Evolutionary conservation across 129 eudicot species (phyloP).

Genomic region (Pseudognaphalium luteoalbum): DNA sequence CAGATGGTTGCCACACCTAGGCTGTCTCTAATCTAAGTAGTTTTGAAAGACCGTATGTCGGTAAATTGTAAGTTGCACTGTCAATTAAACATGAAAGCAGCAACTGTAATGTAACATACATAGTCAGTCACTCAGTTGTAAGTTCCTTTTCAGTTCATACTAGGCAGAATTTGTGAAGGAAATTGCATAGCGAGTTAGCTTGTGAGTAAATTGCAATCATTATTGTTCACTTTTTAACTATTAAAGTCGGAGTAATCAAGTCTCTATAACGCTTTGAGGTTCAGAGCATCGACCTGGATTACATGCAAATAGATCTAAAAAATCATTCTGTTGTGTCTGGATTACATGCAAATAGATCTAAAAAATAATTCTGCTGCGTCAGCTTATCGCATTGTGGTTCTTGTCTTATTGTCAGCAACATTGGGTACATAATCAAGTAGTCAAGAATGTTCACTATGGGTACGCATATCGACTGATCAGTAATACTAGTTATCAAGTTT

Average conservation of each 20-base stretch:
- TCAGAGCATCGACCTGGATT: neutral
- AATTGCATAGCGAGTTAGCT: neutral
- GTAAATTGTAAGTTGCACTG: neutral
- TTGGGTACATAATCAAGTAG: too few species aligned
- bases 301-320: neutral
- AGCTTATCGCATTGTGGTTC: neutral
- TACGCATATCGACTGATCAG: too few species aligned
- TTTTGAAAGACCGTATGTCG: too few species aligned
- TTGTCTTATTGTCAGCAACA: too few species aligned
- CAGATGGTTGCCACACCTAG: too few species aligned
- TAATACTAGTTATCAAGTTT: too few species aligned
- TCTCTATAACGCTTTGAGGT: neutral
- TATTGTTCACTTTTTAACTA: neutral
- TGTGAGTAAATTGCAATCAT: neutral
- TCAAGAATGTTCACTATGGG: neutral
- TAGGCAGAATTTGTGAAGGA: too few species aligned
- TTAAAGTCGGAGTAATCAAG: neutral
- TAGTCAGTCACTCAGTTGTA: too few species aligned
- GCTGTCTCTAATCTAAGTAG: too few species aligned
- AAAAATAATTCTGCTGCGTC: neutral
- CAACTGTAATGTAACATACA: too few species aligned
- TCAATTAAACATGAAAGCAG: neutral
- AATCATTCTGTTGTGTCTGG: too few species aligned
- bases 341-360: neutral
- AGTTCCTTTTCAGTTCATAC: too few species aligned